phyloP scores from a whole-genome alignment of 176 grass and related monocot species.

The Rhynchospora tenuis region DNA sequence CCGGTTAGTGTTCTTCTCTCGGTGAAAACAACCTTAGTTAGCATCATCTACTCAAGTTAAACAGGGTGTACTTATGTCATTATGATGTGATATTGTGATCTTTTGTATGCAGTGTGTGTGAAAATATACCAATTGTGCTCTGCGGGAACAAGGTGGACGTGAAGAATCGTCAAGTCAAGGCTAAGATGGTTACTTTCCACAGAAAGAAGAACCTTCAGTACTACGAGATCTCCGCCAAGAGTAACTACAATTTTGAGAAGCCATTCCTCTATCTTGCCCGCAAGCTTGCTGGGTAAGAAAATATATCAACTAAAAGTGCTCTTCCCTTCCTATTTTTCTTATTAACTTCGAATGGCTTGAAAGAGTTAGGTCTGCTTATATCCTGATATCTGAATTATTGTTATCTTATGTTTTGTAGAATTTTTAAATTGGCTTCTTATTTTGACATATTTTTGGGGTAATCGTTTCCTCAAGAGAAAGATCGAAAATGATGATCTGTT shows the following conservation, averaged over 20 bases:
- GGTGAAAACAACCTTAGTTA: background rate
- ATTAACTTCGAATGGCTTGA: background rate
- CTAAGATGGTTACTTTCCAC: conserved; percentile 42
- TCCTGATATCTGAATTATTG: background rate
- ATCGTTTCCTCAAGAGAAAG: background rate
- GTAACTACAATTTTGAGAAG: conserved; percentile 43
- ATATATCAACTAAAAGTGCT: background rate
- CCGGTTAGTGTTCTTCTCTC: conserved; percentile 3
- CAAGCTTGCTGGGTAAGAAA: conserved; percentile 39
- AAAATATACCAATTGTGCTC: conserved; percentile 40
- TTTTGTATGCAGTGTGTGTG: conserved; percentile 27
- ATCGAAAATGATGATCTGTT: background rate
- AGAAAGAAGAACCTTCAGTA: conserved; percentile 48
- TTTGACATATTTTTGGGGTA: background rate
- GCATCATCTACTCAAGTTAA: background rate
- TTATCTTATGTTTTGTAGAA: background rate
- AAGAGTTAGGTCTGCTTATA: background rate
- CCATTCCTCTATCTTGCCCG: conserved; percentile 40
- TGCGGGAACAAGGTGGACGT: conserved; percentile 44
- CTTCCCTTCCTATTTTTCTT: background rate
- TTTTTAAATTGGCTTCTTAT: background rate
- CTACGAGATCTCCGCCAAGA: conserved; percentile 45
- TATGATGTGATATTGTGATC: background rate
- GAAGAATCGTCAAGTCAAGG: conserved; percentile 41
- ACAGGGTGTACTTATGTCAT: background rate